Base-by-base conservation (phyloP, 2,329 filamentous ascomycete genomes). In the Capronia americana region DNA sequence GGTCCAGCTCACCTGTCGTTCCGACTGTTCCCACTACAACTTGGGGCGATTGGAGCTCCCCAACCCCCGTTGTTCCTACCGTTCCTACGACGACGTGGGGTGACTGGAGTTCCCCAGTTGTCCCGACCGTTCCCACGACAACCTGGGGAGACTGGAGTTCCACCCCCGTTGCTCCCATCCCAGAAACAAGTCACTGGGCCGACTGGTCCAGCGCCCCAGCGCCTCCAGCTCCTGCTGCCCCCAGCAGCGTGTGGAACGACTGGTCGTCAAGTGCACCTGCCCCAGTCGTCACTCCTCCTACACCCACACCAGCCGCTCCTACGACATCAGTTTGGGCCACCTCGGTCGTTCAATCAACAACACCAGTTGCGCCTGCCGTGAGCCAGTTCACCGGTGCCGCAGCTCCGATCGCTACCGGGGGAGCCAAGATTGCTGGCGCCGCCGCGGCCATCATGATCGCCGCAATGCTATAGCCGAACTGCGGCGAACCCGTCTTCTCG, bases 371-470 rank as follows among this genome's bases (percentile, higher is more conserved):
- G 34, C 62, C 69, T 34, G 57, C 56, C 10, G 69, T 57, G 41
- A 64, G 59, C 54, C 51, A 61, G 24, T 71, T 69, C 64, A 64
- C 62, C 46, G 69, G 69, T 32, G 69, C 51, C n/a, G 69, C 69
- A 20, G 61, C 67, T 4, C 61, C 56, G 4, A 20, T 63, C 20
- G 63, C 63, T 4, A 62, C 68, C 11, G 68, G 63, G 14, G 65
- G 55, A 28, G 32, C 59, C 46, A 65, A 68, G 55, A 26, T 71
- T 14, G 65, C 63, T 30, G 68, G 65, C 61, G 69, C 67, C 24
- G 67, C 65, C 34, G 61, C 65, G n/a, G 69, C 65, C 55, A 20
- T 70, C 41, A 44, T 69, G 38, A 63, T 67, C 30, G 69, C 57
- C 20, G 69, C 68, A 20, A 26, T 71, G 41, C 56, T 71, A 26